phyloP scores from a whole-genome alignment of 345 rosid species.

The Lepidium aucheri region DNA sequence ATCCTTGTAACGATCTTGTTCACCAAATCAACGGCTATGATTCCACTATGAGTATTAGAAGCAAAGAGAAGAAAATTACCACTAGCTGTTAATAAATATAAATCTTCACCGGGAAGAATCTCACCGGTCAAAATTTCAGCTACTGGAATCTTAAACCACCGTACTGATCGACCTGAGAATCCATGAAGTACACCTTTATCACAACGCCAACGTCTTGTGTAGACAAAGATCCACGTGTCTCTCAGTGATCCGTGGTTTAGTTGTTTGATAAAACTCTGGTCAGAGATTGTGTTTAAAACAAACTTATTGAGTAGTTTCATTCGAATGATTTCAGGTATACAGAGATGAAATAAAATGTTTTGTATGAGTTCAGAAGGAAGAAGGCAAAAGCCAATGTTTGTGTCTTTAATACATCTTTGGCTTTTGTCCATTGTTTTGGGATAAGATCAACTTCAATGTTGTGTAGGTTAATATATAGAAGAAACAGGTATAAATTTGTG shows the following conservation, averaged over 20 bases:
- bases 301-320: conserved; percentile 48
- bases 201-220: conserved; percentile 66
- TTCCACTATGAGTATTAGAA: conserved; percentile 41
- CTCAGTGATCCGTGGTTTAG: conserved; percentile 43
- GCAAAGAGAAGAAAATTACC: conserved; percentile 58
- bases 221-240: conserved; percentile 60
- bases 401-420: conserved; percentile 23
- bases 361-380: conserved; percentile 75
- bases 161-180: conserved; percentile 37
- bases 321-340: conserved; percentile 54
- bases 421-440: conserved; percentile 17
- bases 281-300: conserved; percentile 38
- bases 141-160: conserved; percentile 58
- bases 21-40: conserved; percentile 49
- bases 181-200: conserved; percentile 43
- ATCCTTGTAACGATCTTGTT: conserved; percentile 36
- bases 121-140: conserved; percentile 33
- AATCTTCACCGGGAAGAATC: conserved; percentile 36
- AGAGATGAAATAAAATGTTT: conserved; percentile 48
- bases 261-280: conserved; percentile 41
- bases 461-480: conserved; percentile 7
- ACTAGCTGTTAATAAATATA: conserved; percentile 51
- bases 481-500: not conserved
- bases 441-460: conserved; percentile 12
- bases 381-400: conserved; percentile 51